Percentiles rank a stretch among this genome's conserved stretches.
phyloP scores from a whole-genome alignment of 768 basidiomycete genomes.

The Naganishia kalamii region DNA sequence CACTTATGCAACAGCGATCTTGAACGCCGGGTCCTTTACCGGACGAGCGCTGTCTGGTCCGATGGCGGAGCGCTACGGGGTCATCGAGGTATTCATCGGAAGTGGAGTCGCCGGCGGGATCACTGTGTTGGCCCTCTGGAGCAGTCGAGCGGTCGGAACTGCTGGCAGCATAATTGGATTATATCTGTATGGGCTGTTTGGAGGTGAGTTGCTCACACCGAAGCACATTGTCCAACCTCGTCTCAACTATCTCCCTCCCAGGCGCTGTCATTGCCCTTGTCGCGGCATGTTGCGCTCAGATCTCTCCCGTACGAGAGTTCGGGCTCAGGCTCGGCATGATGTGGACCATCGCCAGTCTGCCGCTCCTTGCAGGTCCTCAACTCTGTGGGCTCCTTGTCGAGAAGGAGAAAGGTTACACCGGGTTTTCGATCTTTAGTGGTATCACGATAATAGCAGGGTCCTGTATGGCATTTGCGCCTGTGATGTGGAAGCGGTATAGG shows the following conservation, averaged over 20 bases:
- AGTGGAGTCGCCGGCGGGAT: conserved; percentile 26
- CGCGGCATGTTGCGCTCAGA: conserved; percentile 33
- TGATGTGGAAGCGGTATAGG: conserved; percentile 17
- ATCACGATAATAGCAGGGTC: conserved; percentile 19
- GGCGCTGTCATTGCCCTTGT: conserved; percentile 32
- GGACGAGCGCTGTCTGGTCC: conserved; percentile 36
- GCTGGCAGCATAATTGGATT: conserved; percentile 35
- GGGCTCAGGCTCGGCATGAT: conserved; percentile 43
- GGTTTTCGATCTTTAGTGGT: conserved; percentile 10
- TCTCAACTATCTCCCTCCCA: neutral
- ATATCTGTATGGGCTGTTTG: conserved; percentile 34
- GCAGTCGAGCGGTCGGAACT: conserved; percentile 24
- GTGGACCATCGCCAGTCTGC: conserved; percentile 33
- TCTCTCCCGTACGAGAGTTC: conserved; percentile 39
- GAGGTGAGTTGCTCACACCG: conserved; percentile 29
- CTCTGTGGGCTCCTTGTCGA: conserved; percentile 28
- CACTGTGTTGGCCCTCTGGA: conserved; percentile 38
- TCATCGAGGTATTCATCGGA: conserved; percentile 33
- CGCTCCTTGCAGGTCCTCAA: conserved; percentile 35
- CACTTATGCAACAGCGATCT: conserved; percentile 36
- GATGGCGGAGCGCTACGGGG: conserved; percentile 36
- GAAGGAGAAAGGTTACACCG: conserved; percentile 13
- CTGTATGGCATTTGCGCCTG: conserved; percentile 16
- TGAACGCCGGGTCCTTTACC: conserved; percentile 39
- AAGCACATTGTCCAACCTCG: neutral